Evolutionary conservation across 2,329 filamentous ascomycete genomes (phyloP).

Genomic region (Pseudodiploospora longispora): DNA sequence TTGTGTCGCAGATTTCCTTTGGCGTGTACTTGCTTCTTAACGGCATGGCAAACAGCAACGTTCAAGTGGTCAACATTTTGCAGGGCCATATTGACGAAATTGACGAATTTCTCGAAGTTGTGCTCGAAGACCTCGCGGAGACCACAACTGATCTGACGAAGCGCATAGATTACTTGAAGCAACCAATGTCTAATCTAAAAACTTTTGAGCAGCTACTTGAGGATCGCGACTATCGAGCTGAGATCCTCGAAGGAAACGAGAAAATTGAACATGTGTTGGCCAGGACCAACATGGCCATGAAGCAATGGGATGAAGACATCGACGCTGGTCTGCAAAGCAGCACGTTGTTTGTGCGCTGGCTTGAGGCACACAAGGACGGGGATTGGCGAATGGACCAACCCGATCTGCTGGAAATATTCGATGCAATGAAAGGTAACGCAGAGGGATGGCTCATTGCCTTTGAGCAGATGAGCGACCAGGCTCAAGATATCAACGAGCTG

Average conservation of each 20-base stretch:
- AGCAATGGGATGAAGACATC: conserved; percentile 72
- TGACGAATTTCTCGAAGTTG: conserved; percentile 80
- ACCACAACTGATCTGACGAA: conserved; percentile 72
- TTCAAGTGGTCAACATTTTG: conserved; percentile 80
- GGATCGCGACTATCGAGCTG: conserved; percentile 70
- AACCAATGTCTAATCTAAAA: conserved; percentile 74
- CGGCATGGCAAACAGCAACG: conserved; percentile 78
- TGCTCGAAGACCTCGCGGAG: conserved; percentile 74
- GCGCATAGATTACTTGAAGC: conserved; percentile 68
- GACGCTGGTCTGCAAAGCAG: conserved; percentile 69
- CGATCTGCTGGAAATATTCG: conserved; percentile 63
- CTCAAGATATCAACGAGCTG: conserved; percentile 59
- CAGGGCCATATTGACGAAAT: conserved; percentile 91
- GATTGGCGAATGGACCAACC: conserved; percentile 54
- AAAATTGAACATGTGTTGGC: conserved; percentile 83
- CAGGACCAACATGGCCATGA: conserved; percentile 68
- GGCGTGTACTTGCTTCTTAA: conserved; percentile 83
- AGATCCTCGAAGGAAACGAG: conserved; percentile 80
- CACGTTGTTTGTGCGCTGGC: conserved; percentile 67
- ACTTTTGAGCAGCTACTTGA: conserved; percentile 85
- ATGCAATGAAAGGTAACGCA: conserved; percentile 87
- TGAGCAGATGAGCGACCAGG: conserved; percentile 64
- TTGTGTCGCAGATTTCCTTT: conserved; percentile 87
- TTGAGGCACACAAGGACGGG: conserved; percentile 56
- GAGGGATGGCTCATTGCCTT: conserved; percentile 84